phyloP scores from a whole-genome alignment of 768 basidiomycete species.

The button mushroom (Agaricus bisporus) region DNA sequence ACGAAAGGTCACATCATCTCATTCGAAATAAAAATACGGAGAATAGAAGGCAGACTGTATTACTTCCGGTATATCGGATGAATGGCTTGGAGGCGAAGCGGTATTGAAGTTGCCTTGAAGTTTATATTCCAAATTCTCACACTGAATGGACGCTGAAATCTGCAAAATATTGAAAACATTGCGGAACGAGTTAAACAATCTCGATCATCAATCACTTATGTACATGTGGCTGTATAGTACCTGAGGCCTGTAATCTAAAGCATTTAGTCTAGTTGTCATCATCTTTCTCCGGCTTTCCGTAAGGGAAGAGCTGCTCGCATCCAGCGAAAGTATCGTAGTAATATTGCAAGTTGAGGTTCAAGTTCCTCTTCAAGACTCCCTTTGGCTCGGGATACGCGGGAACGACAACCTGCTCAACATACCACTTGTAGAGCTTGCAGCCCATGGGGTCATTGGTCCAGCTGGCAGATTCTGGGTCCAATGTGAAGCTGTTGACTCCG shows the following conservation, averaged over 20 bases:
- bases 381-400: slow-evolving; percentile 17
- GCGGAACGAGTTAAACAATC: background rate
- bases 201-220: no score
- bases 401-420: slow-evolving; percentile 12
- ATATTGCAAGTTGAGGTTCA: slow-evolving; percentile 13
- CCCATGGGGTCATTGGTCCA: background rate
- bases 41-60: no score
- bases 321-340: slow-evolving; percentile 4
- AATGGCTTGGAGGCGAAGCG: no score
- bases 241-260: no score
- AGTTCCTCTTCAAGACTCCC: slow-evolving; percentile 8
- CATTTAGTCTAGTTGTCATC: no score
- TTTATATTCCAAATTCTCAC: background rate
- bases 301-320: slow-evolving; percentile 13
- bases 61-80: no score
- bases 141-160: no score
- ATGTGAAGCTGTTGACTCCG: slow-evolving; percentile 13
- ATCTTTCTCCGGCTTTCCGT: background rate
- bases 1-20: no score
- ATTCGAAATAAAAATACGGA: no score
- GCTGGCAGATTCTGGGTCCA: slow-evolving; percentile 10
- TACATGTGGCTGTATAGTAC: no score
- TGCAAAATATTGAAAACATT: background rate
- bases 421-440: slow-evolving; percentile 15
- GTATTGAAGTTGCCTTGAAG: background rate